Conservation (phyloP, 208 protist species). For the Acanthamoeba castellanii region DNA sequence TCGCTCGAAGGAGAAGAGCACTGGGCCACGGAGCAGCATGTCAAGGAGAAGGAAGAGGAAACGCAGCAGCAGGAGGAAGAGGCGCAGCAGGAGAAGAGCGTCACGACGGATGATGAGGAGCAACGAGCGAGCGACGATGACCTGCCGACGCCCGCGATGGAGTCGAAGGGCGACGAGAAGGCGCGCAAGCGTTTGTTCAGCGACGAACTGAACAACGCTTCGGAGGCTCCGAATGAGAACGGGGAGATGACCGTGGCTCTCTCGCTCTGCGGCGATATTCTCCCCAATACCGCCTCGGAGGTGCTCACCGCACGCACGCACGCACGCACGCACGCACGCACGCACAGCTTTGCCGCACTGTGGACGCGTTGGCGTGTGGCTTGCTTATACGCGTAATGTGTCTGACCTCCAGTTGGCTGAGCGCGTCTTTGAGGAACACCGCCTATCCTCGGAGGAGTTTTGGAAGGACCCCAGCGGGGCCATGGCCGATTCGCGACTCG, state of each 20-base stretch:
- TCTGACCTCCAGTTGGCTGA: background rate
- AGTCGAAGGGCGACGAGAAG: background rate
- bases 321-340: no score
- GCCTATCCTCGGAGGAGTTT: background rate
- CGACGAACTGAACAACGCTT: background rate
- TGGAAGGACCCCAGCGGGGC: background rate
- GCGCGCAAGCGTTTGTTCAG: background rate
- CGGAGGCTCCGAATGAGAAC: background rate
- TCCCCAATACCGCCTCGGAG: background rate
- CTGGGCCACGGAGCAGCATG: conserved; percentile 24
- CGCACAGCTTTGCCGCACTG: background rate
- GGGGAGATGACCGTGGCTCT: conserved; percentile 2
- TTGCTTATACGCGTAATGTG: background rate
- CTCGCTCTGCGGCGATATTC: conserved; percentile 48
- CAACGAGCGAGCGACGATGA: background rate
- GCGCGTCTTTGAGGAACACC: conserved; percentile 35
- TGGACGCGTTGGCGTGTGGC: background rate
- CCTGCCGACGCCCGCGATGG: background rate
- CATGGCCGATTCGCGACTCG: background rate
- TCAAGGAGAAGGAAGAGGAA: background rate
- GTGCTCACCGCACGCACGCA: background rate
- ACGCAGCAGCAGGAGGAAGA: background rate
- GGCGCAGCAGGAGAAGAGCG: background rate
- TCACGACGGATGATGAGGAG: background rate
- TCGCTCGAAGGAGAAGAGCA: conserved; percentile 41